These are phyloP conservation scores for Plectranthus barbatus DNA, from an alignment of 257 asterid species.

Conservation along the genomic window DNA sequence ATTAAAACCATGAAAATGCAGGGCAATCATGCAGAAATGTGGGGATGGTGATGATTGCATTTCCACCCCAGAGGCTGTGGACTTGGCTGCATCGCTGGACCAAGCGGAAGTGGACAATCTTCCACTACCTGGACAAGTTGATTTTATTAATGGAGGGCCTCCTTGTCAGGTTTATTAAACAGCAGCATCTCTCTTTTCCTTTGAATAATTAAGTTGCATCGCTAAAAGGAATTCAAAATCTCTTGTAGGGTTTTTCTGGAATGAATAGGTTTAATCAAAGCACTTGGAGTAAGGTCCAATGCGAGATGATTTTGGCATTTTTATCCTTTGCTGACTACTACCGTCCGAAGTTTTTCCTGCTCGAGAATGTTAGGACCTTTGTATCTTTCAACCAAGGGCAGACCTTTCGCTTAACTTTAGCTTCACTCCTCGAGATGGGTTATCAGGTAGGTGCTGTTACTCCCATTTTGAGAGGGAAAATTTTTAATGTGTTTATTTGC, in stretches of 20 bases:
- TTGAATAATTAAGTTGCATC: neutral
- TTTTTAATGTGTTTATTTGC: neutral
- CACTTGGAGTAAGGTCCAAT: constrained; percentile 97
- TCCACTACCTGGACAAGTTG: constrained; percentile 91
- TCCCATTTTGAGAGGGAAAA: neutral
- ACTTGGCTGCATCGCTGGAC: constrained; percentile 48
- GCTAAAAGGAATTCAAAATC: constrained; percentile 15
- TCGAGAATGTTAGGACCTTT: constrained; percentile 90
- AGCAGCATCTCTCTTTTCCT: neutral
- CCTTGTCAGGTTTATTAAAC: constrained; percentile 79
- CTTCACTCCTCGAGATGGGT: constrained; percentile 96
- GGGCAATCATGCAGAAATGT: constrained; percentile 87
- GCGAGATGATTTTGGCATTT: constrained; percentile 95
- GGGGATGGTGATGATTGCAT: constrained; percentile 87
- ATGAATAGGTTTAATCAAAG: constrained; percentile 90
- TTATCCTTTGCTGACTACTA: constrained; percentile 89
- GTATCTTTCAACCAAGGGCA: constrained; percentile 96
- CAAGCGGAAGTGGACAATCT: constrained; percentile 55
- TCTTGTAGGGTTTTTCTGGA: constrained; percentile 87
- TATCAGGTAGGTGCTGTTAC: constrained; percentile 55
- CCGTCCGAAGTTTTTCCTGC: constrained; percentile 84
- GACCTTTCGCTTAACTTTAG: constrained; percentile 80
- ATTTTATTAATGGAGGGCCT: constrained; percentile 96
- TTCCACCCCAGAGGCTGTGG: constrained; percentile 86
- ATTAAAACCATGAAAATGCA: constrained; percentile 30